Base-by-base conservation (phyloP, 139 green algal species). In the Volvox africanus region DNA sequence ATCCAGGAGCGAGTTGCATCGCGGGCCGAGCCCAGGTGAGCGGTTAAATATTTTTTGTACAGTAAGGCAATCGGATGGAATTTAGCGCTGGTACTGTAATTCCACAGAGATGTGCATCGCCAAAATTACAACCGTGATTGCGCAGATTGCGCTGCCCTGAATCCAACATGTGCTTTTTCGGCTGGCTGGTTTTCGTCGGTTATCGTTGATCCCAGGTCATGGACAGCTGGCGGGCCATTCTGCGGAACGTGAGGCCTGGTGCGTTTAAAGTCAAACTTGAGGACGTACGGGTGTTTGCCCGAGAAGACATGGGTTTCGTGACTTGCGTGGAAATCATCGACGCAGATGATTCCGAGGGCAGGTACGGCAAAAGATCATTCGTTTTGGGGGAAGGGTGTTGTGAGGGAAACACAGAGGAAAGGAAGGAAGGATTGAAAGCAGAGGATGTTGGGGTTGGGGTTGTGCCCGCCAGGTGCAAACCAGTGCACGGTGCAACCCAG, bases 301-400 rank as follows among this genome's bases (percentile, higher is more conserved):
- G 68, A 0, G 94, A 97, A 26, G 92, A 61, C 28, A 81, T 77
- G 21, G 97, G 86, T 12, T 94, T 96, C 82, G 97, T 99, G 2
- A 99, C 97, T 1, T 98, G 97, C 68, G 82, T 97, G 0, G 97
- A 99, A 88, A 82, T 97, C 28, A 92, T 99, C 36, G 92, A 98
- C 33, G 93, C 94, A 0, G 95, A 95, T 35, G 95, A 97, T 69
- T 93, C 82, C 28, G 82, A 36, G 12, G 96, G 94, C 78, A 94
- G 95, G 94, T 96, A 55, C 44, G 44, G 44, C 44, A 55, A 55
- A 55, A 55, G 5, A 9, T 5, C 44, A 5, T 55, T 55, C 9
- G 5, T 14, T 55, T 5, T 9, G 44, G 44, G 5, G 9, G 5
- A 55, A 9, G 44, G 44, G 44, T 55, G 44, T 5, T 55, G 44